Evolutionary conservation across 106 monocot species (phyloP).

Genomic region (Dendrobium nobile): DNA sequence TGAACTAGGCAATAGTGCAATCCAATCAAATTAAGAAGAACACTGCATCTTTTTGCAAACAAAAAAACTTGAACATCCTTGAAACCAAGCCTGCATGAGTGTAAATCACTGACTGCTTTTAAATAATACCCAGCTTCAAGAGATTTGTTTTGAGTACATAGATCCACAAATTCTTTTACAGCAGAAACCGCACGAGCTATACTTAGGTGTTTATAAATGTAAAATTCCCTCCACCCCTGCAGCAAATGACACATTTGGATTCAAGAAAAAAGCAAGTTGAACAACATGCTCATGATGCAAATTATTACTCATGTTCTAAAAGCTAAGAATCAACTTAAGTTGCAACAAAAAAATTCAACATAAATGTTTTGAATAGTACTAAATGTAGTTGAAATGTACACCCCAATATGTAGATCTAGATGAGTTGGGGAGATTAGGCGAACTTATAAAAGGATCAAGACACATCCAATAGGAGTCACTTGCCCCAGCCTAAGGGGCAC

Average conservation of each 20-base stretch:
- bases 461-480: too few relatives aligned
- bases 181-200: constrained; percentile 24
- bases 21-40: constrained; percentile 69
- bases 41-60: constrained; percentile 34
- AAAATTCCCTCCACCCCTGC: constrained; percentile 64
- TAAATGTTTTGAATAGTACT: background rate
- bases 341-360: background rate
- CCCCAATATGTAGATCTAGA: too few relatives aligned
- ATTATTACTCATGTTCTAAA: background rate
- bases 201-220: constrained; percentile 43
- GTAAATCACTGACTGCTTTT: constrained; percentile 47
- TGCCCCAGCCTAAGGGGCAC: too few relatives aligned
- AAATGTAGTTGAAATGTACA: background rate
- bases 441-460: too few relatives aligned
- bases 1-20: constrained; percentile 44
- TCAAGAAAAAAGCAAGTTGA: background rate
- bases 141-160: constrained; percentile 46
- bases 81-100: constrained; percentile 36
- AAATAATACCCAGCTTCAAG: constrained; percentile 71
- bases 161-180: constrained; percentile 39
- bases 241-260: constrained; percentile 6
- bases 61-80: constrained; percentile 62
- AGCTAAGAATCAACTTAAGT: background rate
- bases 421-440: too few relatives aligned
- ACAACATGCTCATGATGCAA: background rate